Evolutionary conservation across 108 stramenopile species (phyloP), one percentile per base, ranked within the genome.

Genomic region (Cyclostephanos invisitatus): DNA sequence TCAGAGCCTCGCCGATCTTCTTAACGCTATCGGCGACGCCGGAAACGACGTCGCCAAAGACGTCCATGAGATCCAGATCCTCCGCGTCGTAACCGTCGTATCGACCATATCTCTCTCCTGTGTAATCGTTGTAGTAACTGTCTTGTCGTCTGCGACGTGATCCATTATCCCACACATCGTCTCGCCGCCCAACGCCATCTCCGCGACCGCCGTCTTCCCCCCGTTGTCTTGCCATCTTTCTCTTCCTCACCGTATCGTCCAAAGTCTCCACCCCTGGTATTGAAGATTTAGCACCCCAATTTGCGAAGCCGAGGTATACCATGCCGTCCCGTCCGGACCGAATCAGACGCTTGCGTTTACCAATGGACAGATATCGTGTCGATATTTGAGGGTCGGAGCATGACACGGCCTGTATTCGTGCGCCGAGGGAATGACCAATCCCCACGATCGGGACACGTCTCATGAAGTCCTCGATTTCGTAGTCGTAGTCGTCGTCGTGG

Each of bases 401-500:
- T 25, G 78, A 78, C 4, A 94, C 85, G 7, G 85, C 80, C 58
- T 91, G 72, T 63, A 94, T 66, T 5, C 93, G 64, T 22, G 88
- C 78, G 47, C 93, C 93, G 11, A 94, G 67, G 29, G 88, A 89
- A 64, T 94, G 93, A 9, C 93, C 93, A 2, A 91, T 42, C 17
- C 88, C 93, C 55, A 90, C 84, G 1, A 91, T 62, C 14, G 89
- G 86, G 40, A 91, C 66, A 37, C 72, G 51, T 22, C 27, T 69
- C 66, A 80, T 73, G 51, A 80, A 80, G 3, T 69, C 68, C 40
- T 80, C 78, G 7, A 85, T 48, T 47, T 69, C 76, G 15, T 78
- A 70, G 50, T 54, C 53, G 44, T 46, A 46, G 44, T 78, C 75
- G 49, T 59, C 55, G n/a, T 20, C 49, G 44, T 46, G 53, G 51